A percentile compares a stretch with the other conserved stretches of the same genome.
Conservation (phyloP, 2,329 filamentous ascomycete genomes). For the Fusarium keratoplasticum region DNA sequence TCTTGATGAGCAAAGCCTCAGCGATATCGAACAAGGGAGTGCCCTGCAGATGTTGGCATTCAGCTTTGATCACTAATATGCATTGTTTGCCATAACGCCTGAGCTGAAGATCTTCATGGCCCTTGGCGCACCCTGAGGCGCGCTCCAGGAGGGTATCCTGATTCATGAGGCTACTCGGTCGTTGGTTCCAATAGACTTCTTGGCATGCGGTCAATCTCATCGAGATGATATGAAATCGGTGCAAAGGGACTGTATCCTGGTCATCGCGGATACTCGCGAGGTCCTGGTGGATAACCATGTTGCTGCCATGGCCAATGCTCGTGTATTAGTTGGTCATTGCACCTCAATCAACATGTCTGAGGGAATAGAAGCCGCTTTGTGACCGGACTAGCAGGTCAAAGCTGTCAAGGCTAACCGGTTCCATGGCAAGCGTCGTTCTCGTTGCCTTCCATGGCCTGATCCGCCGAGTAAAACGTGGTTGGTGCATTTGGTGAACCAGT, state of each 20-base stretch:
- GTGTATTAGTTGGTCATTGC: slow-evolving; percentile 16
- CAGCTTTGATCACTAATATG: slow-evolving; percentile 1
- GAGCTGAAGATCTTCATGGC: slow-evolving; percentile 3
- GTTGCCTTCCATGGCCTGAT: slow-evolving; percentile 13
- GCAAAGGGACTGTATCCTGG: slow-evolving; percentile 16
- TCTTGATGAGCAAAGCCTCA: slow-evolving; percentile 12
- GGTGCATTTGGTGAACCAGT: slow-evolving; percentile 1
- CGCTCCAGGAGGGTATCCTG: not conserved
- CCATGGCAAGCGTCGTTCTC: slow-evolving; percentile 22
- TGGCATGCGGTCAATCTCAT: slow-evolving; percentile 25
- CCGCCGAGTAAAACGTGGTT: not conserved
- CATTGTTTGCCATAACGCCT: not conserved
- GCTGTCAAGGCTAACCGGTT: slow-evolving; percentile 6
- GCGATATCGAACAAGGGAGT: slow-evolving; percentile 7
- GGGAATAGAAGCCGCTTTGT: slow-evolving; percentile 3
- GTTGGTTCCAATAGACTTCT: slow-evolving; percentile 10
- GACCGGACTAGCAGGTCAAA: slow-evolving; percentile 2
- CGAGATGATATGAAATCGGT: slow-evolving; percentile 22
- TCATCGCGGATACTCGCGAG: slow-evolving; percentile 10
- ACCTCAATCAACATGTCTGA: not conserved
- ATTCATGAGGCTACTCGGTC: slow-evolving; percentile 2
- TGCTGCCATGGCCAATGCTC: slow-evolving; percentile 18
- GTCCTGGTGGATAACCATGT: slow-evolving; percentile 11
- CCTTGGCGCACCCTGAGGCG: not conserved
- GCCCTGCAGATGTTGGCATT: slow-evolving; percentile 4